A percentile compares a stretch with the other conserved stretches of the same genome.
phyloP scores from a whole-genome alignment of 805 yeast species.

The Monosporozyma solicola region DNA sequence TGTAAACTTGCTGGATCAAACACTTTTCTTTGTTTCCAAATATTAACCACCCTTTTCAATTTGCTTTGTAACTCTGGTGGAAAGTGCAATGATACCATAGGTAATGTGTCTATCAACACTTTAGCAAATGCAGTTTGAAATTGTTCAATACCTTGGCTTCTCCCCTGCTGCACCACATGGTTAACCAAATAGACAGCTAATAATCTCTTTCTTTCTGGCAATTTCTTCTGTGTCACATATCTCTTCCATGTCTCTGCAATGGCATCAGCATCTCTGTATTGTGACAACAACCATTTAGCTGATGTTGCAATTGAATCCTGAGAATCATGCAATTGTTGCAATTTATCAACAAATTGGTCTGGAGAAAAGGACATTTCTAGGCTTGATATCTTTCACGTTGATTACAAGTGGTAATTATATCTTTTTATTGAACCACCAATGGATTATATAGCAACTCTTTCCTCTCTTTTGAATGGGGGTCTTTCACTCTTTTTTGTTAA shows the following conservation, averaged over 20 bases:
- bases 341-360: slow-evolving; percentile 21
- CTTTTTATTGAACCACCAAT: neutral
- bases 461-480: neutral
- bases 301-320: slow-evolving; percentile 29
- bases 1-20: slow-evolving; percentile 27
- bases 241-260: slow-evolving; percentile 22
- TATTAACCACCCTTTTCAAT: slow-evolving; percentile 47
- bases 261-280: slow-evolving; percentile 19
- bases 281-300: slow-evolving; percentile 27
- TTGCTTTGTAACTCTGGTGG: slow-evolving; percentile 40
- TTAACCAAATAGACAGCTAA: slow-evolving; percentile 26
- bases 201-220: slow-evolving; percentile 25
- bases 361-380: slow-evolving; percentile 8
- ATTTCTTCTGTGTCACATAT: slow-evolving; percentile 17
- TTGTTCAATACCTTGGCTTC: slow-evolving; percentile 22
- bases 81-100: slow-evolving; percentile 29
- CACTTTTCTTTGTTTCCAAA: slow-evolving; percentile 58
- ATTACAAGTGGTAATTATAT: too few relatives aligned
- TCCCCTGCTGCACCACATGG: slow-evolving; percentile 29
- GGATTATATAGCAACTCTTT: neutral
- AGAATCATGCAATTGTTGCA: slow-evolving; percentile 25
- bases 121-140: slow-evolving; percentile 23
- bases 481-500: neutral
- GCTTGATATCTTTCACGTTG: neutral
- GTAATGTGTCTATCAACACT: slow-evolving; percentile 29